These are phyloP conservation scores for Serendipita indica DNA, from an alignment of 768 basidiomycete species.

Conservation along the genomic window DNA sequence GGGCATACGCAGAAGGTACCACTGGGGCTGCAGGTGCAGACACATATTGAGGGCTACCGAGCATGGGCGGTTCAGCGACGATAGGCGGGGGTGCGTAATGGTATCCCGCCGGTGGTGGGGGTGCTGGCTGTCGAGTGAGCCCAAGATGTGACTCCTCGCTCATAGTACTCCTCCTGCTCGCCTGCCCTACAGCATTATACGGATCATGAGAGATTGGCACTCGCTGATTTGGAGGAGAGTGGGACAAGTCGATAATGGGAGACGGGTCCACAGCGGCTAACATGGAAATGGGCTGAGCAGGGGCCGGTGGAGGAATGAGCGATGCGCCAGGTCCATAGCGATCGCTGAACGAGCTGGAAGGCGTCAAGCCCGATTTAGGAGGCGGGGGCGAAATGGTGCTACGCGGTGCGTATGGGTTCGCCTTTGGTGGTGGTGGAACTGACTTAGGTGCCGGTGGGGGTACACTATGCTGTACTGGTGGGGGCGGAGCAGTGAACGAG, in stretches of 20 bases:
- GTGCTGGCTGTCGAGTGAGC: background rate
- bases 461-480: background rate
- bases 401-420: background rate
- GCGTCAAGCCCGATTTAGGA: background rate
- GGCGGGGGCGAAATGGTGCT: background rate
- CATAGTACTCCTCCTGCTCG: background rate
- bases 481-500: too few relatives aligned
- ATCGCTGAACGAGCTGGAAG: background rate
- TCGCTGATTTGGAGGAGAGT: background rate
- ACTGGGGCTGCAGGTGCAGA: conserved; percentile 21
- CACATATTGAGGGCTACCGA: background rate
- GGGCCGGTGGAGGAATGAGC: background rate
- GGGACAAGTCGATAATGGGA: background rate
- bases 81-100: background rate
- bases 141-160: background rate
- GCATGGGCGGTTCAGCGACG: background rate
- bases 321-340: background rate
- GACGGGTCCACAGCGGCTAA: background rate
- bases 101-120: background rate
- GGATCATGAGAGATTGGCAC: background rate
- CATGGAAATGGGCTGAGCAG: background rate
- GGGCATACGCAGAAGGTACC: conserved; percentile 51
- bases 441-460: background rate
- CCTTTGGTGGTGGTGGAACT: background rate
- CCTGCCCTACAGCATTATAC: background rate